Percentiles rank a stretch among this genome's conserved stretches.
These are phyloP conservation scores for Ceratobasidium sp. DNA, from an alignment of 1,284 basidiomycete genomes.

Conservation along the genomic window DNA sequence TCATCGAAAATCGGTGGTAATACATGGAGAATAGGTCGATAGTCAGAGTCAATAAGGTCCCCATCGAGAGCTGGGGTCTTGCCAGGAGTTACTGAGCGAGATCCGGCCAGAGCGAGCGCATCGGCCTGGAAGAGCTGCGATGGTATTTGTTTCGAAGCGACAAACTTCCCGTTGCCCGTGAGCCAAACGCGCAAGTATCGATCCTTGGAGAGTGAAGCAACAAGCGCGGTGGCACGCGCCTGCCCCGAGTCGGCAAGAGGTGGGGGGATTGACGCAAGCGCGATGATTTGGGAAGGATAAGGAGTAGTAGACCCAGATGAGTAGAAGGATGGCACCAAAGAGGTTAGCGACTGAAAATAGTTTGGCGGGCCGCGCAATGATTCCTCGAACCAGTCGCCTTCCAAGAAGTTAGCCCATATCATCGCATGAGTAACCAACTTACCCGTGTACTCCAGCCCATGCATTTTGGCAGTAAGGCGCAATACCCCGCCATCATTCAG, in stretches of 20 bases:
- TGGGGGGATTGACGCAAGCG: constrained; percentile 71
- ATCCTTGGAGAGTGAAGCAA: constrained; percentile 87
- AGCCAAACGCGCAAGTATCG: constrained; percentile 83
- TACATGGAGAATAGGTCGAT: constrained; percentile 66
- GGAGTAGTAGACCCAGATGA: constrained; percentile 49
- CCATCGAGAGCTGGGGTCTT: constrained; percentile 48
- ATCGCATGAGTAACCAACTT: neutral
- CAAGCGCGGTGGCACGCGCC: constrained; percentile 57
- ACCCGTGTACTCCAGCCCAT: constrained; percentile 32
- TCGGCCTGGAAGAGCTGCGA: constrained; percentile 36
- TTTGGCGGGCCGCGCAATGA: constrained; percentile 13
- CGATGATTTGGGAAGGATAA: constrained; percentile 65
- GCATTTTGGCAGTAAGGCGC: constrained; percentile 67
- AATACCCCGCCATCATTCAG: constrained; percentile 74
- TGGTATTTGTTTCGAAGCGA: constrained; percentile 35
- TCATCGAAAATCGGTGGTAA: constrained; percentile 53
- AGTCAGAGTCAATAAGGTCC: constrained; percentile 61
- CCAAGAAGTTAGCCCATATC: constrained; percentile 7
- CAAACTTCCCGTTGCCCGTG: constrained; percentile 38
- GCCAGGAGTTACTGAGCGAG: constrained; percentile 32
- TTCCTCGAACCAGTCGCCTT: constrained; percentile 21
- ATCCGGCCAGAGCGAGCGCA: constrained; percentile 38
- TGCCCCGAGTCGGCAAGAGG: constrained; percentile 52
- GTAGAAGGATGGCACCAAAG: constrained; percentile 66
- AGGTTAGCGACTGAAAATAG: constrained; percentile 58